Evolutionary conservation across 2,329 filamentous ascomycete species (phyloP).

Genomic region (Penicillium sp.): DNA sequence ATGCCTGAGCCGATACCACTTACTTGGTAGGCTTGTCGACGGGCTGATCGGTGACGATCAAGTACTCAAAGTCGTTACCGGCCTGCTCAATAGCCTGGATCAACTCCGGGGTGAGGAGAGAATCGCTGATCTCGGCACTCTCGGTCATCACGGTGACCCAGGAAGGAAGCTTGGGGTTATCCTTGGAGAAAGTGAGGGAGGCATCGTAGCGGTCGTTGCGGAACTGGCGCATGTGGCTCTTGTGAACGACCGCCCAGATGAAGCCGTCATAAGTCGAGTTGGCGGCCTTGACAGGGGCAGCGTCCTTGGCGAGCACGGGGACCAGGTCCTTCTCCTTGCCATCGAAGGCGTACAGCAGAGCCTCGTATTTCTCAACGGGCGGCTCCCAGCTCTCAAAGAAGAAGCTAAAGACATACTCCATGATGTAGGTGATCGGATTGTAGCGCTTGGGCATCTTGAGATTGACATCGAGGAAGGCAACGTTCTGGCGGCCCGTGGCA

Average conservation of each 20-base stretch:
- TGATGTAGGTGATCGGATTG: conserved; percentile 67
- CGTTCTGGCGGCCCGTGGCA: conserved; percentile 85
- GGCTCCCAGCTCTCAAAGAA: conserved; percentile 72
- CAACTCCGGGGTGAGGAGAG: conserved; percentile 81
- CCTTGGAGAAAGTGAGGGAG: conserved; percentile 88
- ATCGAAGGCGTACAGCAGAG: conserved; percentile 82
- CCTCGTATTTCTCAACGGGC: conserved; percentile 70
- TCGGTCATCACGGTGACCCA: conserved; percentile 97
- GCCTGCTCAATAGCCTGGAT: conserved; percentile 72
- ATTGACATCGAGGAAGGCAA: conserved; percentile 84
- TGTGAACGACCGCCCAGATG: conserved; percentile 93
- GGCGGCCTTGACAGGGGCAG: conserved; percentile 51
- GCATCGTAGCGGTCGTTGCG: conserved; percentile 93
- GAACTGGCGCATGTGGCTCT: conserved; percentile 84
- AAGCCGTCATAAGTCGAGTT: conserved; percentile 77
- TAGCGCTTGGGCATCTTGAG: conserved; percentile 78
- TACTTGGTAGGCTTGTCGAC: conserved; percentile 80
- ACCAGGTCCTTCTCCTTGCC: conserved; percentile 80
- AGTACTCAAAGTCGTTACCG: conserved; percentile 76
- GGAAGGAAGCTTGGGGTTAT: conserved; percentile 78
- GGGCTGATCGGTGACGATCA: conserved; percentile 88
- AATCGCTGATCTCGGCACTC: conserved; percentile 88
- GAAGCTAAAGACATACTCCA: conserved; percentile 67
- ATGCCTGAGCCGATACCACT: conserved; percentile 33
- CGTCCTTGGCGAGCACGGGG: conserved; percentile 60